Percentiles rank a stretch among this genome's conserved stretches.
Evolutionary conservation across 106 monocot genomes (phyloP).

Genomic region (Agapanthus africanus): DNA sequence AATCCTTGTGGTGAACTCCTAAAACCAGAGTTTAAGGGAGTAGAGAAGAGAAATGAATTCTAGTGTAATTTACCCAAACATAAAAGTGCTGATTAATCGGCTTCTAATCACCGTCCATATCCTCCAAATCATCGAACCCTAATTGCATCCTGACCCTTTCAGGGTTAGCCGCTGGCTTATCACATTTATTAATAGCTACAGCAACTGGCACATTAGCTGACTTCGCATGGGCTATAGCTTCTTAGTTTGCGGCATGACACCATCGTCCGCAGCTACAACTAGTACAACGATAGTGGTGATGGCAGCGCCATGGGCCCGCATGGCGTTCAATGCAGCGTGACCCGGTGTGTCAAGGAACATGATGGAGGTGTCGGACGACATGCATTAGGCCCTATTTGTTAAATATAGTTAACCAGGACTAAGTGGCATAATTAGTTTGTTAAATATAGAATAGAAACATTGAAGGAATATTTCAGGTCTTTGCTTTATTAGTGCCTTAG

Average conservation of each 20-base stretch:
- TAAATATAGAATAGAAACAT: no score
- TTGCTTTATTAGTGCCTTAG: no score
- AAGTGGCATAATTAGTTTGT: no score
- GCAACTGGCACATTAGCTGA: slow-evolving; percentile 76
- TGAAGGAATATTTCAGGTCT: no score
- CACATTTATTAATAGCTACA: slow-evolving; percentile 94
- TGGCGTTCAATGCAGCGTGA: slow-evolving; percentile 93
- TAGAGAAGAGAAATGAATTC: no score
- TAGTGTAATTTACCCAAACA: no score
- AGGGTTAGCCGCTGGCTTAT: slow-evolving; percentile 76
- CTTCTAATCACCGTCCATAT: slow-evolving; percentile 92
- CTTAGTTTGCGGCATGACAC: slow-evolving; percentile 96
- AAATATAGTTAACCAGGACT: no score
- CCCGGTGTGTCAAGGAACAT: slow-evolving; percentile 95
- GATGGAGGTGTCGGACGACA: slow-evolving; percentile 86
- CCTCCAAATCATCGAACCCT: slow-evolving; percentile 79
- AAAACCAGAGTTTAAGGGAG: no score
- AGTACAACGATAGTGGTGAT: slow-evolving; percentile 92
- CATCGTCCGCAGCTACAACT: slow-evolving; percentile 96
- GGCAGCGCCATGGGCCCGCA: slow-evolving; percentile 95
- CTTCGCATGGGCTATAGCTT: slow-evolving; percentile 87
- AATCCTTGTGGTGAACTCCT: no score
- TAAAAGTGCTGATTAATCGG: no score
- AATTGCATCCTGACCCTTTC: slow-evolving; percentile 78
- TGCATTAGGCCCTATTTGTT: no score